phyloP scores from a whole-genome alignment of 805 yeast species.

The Hanseniaspora opuntiae region DNA sequence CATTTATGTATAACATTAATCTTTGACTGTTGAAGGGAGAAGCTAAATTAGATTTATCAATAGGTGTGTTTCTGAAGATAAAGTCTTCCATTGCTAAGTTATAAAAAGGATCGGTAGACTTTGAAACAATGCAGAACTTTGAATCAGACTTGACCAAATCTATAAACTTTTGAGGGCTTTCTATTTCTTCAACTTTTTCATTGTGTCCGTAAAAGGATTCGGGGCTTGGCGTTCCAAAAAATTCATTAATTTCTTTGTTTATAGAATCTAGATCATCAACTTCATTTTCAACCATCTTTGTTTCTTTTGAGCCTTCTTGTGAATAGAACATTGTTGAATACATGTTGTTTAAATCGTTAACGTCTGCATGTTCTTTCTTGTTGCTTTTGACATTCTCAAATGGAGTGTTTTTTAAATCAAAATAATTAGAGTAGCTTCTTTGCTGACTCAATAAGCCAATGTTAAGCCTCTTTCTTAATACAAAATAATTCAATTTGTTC shows the following conservation, averaged over 20 bases:
- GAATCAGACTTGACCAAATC: not conserved
- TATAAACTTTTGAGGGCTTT: not conserved
- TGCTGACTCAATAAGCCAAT: too few relatives aligned
- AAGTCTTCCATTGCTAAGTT: conserved; percentile 76
- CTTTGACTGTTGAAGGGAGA: conserved; percentile 30
- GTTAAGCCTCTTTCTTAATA: not conserved
- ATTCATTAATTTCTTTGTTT: conserved; percentile 6
- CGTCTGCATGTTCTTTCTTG: not conserved
- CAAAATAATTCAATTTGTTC: not conserved
- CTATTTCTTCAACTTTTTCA: not conserved
- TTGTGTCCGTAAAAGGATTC: not conserved
- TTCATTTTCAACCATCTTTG: not conserved
- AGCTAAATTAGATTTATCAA: conserved; percentile 11
- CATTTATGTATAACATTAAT: conserved; percentile 59
- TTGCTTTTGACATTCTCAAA: not conserved
- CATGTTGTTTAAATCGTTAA: conserved; percentile 5
- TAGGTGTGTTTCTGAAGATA: conserved; percentile 53
- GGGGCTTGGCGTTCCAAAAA: not conserved
- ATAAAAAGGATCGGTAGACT: conserved; percentile 39
- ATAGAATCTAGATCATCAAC: not conserved
- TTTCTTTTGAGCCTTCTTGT: not conserved
- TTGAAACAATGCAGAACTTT: conserved; percentile 3
- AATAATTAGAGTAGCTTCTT: not conserved
- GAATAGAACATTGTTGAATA: conserved; percentile 1
- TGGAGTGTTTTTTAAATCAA: conserved; percentile 3